Base-by-base conservation (phyloP, 768 basidiomycete species). In the Sporobolomyces pararoseus region DNA sequence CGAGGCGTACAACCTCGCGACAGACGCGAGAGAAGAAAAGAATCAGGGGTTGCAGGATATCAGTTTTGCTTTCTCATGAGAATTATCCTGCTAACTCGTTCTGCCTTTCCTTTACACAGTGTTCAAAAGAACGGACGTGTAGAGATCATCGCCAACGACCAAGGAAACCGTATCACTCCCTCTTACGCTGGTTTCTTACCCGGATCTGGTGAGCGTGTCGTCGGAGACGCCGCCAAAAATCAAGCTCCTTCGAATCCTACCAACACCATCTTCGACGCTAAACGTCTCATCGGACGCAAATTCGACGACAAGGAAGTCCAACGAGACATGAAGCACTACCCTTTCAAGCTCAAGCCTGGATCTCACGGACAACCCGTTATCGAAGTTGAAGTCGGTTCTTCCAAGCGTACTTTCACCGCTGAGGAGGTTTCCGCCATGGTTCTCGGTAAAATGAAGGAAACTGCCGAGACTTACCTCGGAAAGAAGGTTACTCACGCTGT, bases 141-240 rank as follows among this genome's bases (percentile, higher is more conserved):
- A 63, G 89, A 91, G 82, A 97, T 97, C 84, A 94, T 97, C 80
- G 77, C 91, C 83, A 93, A 93, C 78, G 91, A 93, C 85, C 91
- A 98, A 89, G 95, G 95, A 77, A 97, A 97, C 86, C 87, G 95
- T 76, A 98, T 95, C 76, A 99, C 95, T 51, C 95, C 95, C 50
- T 98, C 50, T 9, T 65, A 68, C 66, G 60, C 75, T 66, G 77
- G 58, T 39, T 71, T 73, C 75, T 34, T 74, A 5, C 52, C 63
- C 55, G 25, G 52, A 17, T 35, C 55, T 58, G 76, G 73, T 49
- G 76, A 76, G 71, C 75, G 77, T 19, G 75, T 83, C 78, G 89
- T 99, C 77, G 95, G 96, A 77, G 95, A 99, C 80, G 85, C 87
- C 68, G 95, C 95, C 51, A 99, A 99, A 83, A 98, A 99, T 79